Conservation (phyloP, 176 grass and related monocot genomes). For the Avena insularis region DNA sequence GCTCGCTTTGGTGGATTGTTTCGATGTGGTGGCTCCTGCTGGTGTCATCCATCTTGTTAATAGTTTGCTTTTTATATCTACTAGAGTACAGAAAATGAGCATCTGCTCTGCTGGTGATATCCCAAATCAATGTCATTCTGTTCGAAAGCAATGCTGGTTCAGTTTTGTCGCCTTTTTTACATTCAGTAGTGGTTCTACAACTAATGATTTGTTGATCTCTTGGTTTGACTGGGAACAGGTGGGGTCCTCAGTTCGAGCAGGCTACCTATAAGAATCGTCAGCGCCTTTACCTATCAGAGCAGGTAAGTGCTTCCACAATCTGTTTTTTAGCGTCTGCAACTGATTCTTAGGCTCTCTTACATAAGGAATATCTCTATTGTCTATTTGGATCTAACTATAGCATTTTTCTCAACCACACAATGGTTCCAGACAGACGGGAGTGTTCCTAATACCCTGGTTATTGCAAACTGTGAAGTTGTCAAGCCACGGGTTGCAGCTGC, state of each 20-base stretch:
- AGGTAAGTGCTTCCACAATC: conserved; percentile 50
- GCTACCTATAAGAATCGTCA: conserved; percentile 79
- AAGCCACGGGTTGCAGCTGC: conserved; percentile 83
- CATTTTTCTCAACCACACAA: conserved; percentile 22
- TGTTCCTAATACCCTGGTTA: conserved; percentile 83
- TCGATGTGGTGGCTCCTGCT: conserved; percentile 11
- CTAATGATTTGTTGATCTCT: conserved; percentile 39
- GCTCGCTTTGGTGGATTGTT: background rate
- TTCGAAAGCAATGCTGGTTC: conserved; percentile 8
- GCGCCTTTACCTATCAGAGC: conserved; percentile 86
- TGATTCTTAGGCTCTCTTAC: conserved; percentile 27
- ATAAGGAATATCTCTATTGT: background rate
- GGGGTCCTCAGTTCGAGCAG: conserved; percentile 80
- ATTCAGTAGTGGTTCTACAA: conserved; percentile 12
- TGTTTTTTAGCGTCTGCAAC: background rate
- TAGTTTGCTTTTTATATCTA: background rate
- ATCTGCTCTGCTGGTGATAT: background rate
- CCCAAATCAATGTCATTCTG: conserved; percentile 1
- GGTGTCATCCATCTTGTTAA: background rate
- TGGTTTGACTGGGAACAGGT: conserved; percentile 57
- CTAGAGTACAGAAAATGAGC: background rate
- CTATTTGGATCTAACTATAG: conserved; percentile 27
- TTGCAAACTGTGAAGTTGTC: conserved; percentile 88
- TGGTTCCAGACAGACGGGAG: conserved; percentile 82
- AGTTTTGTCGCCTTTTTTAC: background rate